Evolutionary conservation across 176 grass and related monocot species (phyloP), one percentile per base, ranked within the genome.

Genomic region (Aegilops sharonensis): DNA sequence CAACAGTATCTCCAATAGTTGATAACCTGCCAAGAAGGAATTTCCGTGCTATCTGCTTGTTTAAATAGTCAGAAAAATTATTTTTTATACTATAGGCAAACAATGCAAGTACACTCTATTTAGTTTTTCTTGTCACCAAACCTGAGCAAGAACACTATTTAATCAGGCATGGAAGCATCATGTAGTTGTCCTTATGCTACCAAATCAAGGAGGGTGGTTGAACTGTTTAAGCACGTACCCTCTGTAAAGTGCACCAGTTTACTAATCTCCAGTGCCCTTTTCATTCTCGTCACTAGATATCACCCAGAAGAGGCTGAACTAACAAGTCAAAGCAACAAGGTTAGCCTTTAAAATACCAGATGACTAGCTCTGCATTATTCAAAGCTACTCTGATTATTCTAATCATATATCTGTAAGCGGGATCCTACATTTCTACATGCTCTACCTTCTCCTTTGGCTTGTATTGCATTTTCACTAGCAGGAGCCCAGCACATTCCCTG

Each of bases 141-240:
- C 2, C 32, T 50, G 30, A 84, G 50, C 63, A 42, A 84, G n/a
- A 88, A 63, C 47, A 43, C 18, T 78, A 85, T 85, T 42, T 48
- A 88, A 36, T 70, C 42, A 77, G 62, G n/a, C 29, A 80, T 80
- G 67, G 47, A 84, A 87, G 76, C 70, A 39, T 81, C 69, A 85
- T 31, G 32, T 76, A 81, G 23, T 81, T 85, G 89, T 91, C 81
- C 62, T 63, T 65, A 72, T 71, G 82, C 86, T 56, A 91, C 78
- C 86, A 91, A 91, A 88, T 88, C 78, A 32, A 25, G 90, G 82
- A 80, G 77, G 42, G 86, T 62, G 37, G 90, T 91, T 91, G 86
- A 91, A 85, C 82, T 88, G 86, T 85, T 88, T 54, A 69, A 71
- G 82, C 52, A 71, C 29, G 76, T 40, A 87, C n/a, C 8, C 23